Evolutionary conservation across 192 early-diverging fungal species (phyloP).

Genomic region (Geranomyces michiganensis): DNA sequence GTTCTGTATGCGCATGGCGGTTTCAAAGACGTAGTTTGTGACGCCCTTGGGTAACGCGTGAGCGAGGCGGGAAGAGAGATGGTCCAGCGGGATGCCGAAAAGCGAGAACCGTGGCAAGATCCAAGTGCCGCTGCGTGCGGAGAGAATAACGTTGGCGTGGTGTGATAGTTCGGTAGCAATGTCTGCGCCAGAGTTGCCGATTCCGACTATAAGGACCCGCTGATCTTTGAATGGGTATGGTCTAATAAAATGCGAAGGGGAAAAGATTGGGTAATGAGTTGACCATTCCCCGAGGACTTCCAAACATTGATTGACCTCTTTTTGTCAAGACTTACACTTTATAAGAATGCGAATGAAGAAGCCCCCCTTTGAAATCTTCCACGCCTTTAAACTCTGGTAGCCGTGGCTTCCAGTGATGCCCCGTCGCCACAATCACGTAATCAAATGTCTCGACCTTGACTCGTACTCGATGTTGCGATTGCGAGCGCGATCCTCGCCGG

Average conservation of each 20-base stretch:
- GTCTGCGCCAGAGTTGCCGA: slow-evolving; percentile 64
- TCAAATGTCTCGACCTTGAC: slow-evolving; percentile 58
- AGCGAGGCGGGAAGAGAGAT: slow-evolving; percentile 44
- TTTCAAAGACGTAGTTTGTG: slow-evolving; percentile 41
- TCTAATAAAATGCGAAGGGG: slow-evolving; percentile 15
- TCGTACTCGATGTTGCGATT: slow-evolving; percentile 21
- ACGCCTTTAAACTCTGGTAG: slow-evolving; percentile 59
- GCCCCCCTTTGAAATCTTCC: slow-evolving; percentile 51
- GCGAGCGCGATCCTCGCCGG: not conserved
- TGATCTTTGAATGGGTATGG: slow-evolving; percentile 54
- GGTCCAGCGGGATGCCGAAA: slow-evolving; percentile 55
- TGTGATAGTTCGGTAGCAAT: slow-evolving; percentile 59
- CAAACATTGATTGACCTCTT: too few relatives aligned
- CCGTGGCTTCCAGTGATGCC: slow-evolving; percentile 59
- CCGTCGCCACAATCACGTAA: slow-evolving; percentile 64
- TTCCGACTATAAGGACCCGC: slow-evolving; percentile 58
- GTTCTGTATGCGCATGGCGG: slow-evolving; percentile 36
- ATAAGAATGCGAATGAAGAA: slow-evolving; percentile 64
- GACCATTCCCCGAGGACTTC: too few relatives aligned
- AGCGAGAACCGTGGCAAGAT: slow-evolving; percentile 44
- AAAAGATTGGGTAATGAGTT: too few relatives aligned
- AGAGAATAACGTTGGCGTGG: slow-evolving; percentile 56
- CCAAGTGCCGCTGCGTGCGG: slow-evolving; percentile 52
- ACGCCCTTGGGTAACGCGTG: slow-evolving; percentile 43
- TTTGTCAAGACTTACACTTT: slow-evolving; percentile 48